A percentile compares a stretch with the other conserved stretches of the same genome.
phyloP scores from a whole-genome alignment of 768 basidiomycete genomes.

The Russula foetens region DNA sequence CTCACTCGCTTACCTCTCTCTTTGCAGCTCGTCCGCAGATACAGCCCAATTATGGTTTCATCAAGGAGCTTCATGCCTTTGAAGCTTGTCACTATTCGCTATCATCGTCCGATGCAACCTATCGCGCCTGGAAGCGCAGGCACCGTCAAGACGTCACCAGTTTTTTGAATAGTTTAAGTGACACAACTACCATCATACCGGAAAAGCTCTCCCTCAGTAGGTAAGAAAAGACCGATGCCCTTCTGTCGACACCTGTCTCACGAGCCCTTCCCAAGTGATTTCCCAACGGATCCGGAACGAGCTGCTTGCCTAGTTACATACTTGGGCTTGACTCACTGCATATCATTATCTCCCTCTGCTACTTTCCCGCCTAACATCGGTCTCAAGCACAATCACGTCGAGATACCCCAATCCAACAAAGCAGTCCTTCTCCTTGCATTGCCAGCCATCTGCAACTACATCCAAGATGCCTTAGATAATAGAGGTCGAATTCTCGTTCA shows the following conservation, averaged over 20 bases:
- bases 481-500: slow-evolving; percentile 47
- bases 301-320: slow-evolving; percentile 44
- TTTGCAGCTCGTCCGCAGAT: slow-evolving; percentile 31
- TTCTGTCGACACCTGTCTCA: neutral
- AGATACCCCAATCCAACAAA: slow-evolving; percentile 32
- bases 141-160: slow-evolving; percentile 44
- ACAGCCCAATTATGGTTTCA: slow-evolving; percentile 41
- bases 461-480: slow-evolving; percentile 33
- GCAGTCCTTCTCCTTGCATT: slow-evolving; percentile 39
- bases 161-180: slow-evolving; percentile 44
- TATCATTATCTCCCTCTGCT: slow-evolving; percentile 49
- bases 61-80: slow-evolving; percentile 51
- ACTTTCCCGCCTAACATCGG: slow-evolving; percentile 27
- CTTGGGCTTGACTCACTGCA: slow-evolving; percentile 43
- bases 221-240: slow-evolving; percentile 22
- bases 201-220: slow-evolving; percentile 46
- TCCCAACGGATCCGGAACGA: slow-evolving; percentile 44
- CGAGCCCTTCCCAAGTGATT: slow-evolving; percentile 34
- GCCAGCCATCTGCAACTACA: slow-evolving; percentile 38
- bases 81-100: slow-evolving; percentile 42
- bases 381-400: slow-evolving; percentile 36
- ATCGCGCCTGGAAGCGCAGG: slow-evolving; percentile 51
- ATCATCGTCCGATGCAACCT: slow-evolving; percentile 34
- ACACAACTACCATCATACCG: slow-evolving; percentile 45
- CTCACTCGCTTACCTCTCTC: slow-evolving; percentile 8